phyloP scores from a whole-genome alignment of 2,329 filamentous ascomycete species.

The Penicillium brasilianum region DNA sequence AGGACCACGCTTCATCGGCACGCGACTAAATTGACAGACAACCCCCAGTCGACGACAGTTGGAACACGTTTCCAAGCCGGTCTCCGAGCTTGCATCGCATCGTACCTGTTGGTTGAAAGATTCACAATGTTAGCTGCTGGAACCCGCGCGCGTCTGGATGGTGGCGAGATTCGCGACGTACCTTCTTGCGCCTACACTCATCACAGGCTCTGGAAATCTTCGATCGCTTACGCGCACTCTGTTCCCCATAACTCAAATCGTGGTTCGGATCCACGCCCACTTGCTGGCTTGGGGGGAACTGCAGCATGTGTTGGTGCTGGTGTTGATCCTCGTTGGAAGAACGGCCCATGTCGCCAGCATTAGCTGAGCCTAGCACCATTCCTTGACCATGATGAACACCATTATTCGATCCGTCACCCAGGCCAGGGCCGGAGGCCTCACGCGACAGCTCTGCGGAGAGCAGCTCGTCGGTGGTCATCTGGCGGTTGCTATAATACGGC shows the following conservation, averaged over 20 bases:
- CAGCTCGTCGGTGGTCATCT: constrained; percentile 54
- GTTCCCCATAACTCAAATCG: constrained; percentile 60
- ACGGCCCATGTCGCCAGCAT: constrained; percentile 47
- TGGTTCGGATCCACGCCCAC: constrained; percentile 53
- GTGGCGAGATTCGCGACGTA: constrained; percentile 34
- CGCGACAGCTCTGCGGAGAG: constrained; percentile 55
- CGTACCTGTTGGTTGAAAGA: constrained; percentile 62
- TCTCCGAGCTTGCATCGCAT: constrained; percentile 80
- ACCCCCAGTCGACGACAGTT: constrained; percentile 79
- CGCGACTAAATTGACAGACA: constrained; percentile 82
- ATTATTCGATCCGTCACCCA: constrained; percentile 47
- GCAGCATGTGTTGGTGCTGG: constrained; percentile 48
- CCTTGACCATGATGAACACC: constrained; percentile 48
- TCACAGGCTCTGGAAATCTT: constrained; percentile 90
- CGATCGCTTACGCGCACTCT: constrained; percentile 74
- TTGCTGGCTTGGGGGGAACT: constrained; percentile 51
- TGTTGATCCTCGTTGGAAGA: constrained; percentile 45
- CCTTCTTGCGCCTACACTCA: constrained; percentile 84
- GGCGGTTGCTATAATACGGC: constrained; percentile 51
- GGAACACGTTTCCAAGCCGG: constrained; percentile 74
- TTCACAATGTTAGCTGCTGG: constrained; percentile 27
- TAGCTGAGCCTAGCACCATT: constrained; percentile 47
- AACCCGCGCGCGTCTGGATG: constrained; percentile 21
- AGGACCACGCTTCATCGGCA: constrained; percentile 85
- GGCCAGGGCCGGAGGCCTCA: constrained; percentile 51